A percentile compares a stretch with the other conserved stretches of the same genome.
Evolutionary conservation across 768 basidiomycete species (phyloP).

Genomic region (Clathrus columnatus): DNA sequence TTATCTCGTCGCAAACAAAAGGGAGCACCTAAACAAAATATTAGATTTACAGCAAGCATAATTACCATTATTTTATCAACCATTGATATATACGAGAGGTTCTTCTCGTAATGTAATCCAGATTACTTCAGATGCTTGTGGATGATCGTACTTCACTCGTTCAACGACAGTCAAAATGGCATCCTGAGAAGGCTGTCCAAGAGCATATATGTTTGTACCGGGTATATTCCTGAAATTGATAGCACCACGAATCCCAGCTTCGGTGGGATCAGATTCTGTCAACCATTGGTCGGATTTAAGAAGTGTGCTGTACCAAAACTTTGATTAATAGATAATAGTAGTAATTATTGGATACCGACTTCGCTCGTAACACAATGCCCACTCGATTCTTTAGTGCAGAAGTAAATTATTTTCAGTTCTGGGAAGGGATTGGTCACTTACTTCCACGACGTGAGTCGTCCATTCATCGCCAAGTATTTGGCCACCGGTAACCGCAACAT

Average conservation of each 20-base stretch:
- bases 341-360: slow-evolving; percentile 35
- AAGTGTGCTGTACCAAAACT: slow-evolving; percentile 45
- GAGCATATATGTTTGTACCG: slow-evolving; percentile 74
- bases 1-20: slow-evolving; percentile 54
- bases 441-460: slow-evolving; percentile 88
- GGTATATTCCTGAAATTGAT: slow-evolving; percentile 89
- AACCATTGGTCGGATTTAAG: slow-evolving; percentile 93
- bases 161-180: slow-evolving; percentile 76
- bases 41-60: not conserved
- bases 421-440: slow-evolving; percentile 22
- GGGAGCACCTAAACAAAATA: not conserved
- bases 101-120: slow-evolving; percentile 96
- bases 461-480: slow-evolving; percentile 92
- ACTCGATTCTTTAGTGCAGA: slow-evolving; percentile 56
- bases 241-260: slow-evolving; percentile 75
- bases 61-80: slow-evolving; percentile 43
- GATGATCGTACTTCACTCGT: slow-evolving; percentile 52
- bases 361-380: slow-evolving; percentile 89
- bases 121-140: slow-evolving; percentile 52
- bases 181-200: slow-evolving; percentile 86
- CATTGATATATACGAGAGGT: slow-evolving; percentile 88
- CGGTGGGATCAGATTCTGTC: slow-evolving; percentile 53
- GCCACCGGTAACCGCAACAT: slow-evolving; percentile 67
- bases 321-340: not conserved
- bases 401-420: slow-evolving; percentile 1